phyloP scores from a whole-genome alignment of 768 basidiomycete species.

The Termitomyces sp. region DNA sequence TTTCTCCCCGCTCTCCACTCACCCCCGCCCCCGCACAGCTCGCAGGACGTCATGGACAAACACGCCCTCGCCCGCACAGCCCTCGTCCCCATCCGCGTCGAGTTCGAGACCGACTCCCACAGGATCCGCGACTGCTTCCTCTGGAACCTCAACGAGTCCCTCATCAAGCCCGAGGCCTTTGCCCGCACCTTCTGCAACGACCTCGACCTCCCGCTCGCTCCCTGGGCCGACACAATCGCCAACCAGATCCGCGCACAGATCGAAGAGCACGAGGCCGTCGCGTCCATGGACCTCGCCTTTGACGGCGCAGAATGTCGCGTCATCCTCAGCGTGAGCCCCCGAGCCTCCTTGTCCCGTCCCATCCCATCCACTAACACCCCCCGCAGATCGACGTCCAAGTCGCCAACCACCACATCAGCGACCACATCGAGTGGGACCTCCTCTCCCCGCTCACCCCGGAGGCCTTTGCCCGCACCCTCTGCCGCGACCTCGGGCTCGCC shows the following conservation, averaged over 20 bases:
- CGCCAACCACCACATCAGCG: conserved; percentile 82
- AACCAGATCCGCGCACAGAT: conserved; percentile 87
- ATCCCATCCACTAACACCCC: background rate
- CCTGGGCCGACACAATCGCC: conserved; percentile 75
- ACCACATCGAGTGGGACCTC: conserved; percentile 99
- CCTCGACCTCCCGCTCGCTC: conserved; percentile 62
- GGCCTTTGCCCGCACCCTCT: conserved; percentile 72
- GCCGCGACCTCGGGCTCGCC: conserved; percentile 79
- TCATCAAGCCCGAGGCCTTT: conserved; percentile 82
- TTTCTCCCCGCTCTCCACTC: background rate
- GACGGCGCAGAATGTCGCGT: conserved; percentile 76
- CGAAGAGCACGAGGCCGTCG: conserved; percentile 83
- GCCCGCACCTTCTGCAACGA: conserved; percentile 86
- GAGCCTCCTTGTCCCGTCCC: background rate
- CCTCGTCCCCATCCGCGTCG: conserved; percentile 90
- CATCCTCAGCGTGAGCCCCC: conserved; percentile 62
- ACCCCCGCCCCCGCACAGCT: conserved; percentile 29
- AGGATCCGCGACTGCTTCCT: conserved; percentile 92
- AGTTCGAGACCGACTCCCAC: conserved; percentile 89
- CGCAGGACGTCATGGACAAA: conserved; percentile 55
- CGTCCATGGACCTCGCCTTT: conserved; percentile 66
- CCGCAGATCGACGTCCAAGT: conserved; percentile 94
- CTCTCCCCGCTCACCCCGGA: conserved; percentile 88
- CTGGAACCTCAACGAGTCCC: conserved; percentile 90
- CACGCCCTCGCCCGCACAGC: conserved; percentile 49